These are phyloP conservation scores for Ophiostoma quercus DNA, from an alignment of 2,329 filamentous ascomycete species.

Conservation along the genomic window DNA sequence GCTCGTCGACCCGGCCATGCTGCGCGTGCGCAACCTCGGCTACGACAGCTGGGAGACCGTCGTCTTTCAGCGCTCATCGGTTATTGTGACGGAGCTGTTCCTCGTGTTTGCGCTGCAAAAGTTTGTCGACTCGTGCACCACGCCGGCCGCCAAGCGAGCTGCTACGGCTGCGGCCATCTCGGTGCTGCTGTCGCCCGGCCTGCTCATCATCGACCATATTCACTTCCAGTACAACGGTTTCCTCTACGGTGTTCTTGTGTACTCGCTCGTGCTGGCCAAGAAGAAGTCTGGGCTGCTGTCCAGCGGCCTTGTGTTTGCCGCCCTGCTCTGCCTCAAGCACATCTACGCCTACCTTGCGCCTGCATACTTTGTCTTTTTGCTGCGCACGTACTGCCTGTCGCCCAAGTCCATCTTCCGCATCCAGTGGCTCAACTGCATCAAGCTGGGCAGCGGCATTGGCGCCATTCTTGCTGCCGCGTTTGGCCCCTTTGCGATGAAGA, in stretches of 20 bases:
- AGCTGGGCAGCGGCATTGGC: slow-evolving; percentile 69
- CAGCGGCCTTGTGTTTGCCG: slow-evolving; percentile 79
- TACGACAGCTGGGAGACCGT: slow-evolving; percentile 92
- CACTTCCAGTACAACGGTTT: slow-evolving; percentile 97
- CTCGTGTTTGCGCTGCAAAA: slow-evolving; percentile 75
- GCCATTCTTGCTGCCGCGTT: slow-evolving; percentile 75
- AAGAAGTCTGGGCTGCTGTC: slow-evolving; percentile 67
- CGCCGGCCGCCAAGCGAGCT: slow-evolving; percentile 59
- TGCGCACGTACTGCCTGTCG: slow-evolving; percentile 84
- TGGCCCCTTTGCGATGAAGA: slow-evolving; percentile 75
- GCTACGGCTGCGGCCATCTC: slow-evolving; percentile 85
- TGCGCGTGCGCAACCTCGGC: slow-evolving; percentile 71
- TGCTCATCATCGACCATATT: slow-evolving; percentile 96
- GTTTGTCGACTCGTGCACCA: slow-evolving; percentile 64
- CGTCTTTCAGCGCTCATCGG: slow-evolving; percentile 86
- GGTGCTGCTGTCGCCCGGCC: slow-evolving; percentile 81
- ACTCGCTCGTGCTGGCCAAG: slow-evolving; percentile 79
- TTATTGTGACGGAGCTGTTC: slow-evolving; percentile 78
- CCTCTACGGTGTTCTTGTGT: slow-evolving; percentile 83
- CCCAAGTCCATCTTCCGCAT: slow-evolving; percentile 70
- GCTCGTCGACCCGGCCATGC: slow-evolving; percentile 73
- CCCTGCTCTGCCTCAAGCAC: slow-evolving; percentile 88
- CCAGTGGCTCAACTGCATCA: slow-evolving; percentile 71
- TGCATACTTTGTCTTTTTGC: slow-evolving; percentile 88
- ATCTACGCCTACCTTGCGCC: slow-evolving; percentile 96